Base-by-base conservation (phyloP, 2,329 filamentous ascomycete species). In the Pleoardoris graminearum region DNA sequence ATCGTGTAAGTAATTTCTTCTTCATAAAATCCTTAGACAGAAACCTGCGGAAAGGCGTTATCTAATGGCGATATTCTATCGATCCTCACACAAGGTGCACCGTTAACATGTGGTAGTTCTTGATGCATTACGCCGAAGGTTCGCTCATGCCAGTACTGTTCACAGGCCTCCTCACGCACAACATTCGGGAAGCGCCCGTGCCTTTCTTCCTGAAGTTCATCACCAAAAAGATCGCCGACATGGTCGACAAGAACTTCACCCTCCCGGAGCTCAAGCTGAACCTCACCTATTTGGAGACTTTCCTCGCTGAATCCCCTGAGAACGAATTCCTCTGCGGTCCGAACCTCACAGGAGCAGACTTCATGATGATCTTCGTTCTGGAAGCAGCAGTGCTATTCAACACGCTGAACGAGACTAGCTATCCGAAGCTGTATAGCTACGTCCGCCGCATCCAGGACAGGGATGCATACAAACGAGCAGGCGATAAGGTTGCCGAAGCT, bases 121-220 rank as follows among this genome's bases (percentile, higher is more conserved):
- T 72, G 29, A 83, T 96, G 80, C 88, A 96, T 70, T 97, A 92
- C 72, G 81, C 84, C 4, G 93, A 97, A 75, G 93, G 92, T 10
- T 90, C 84, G 55, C 75, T 97, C 55, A 94, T 95, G 87, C 82
- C 85, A 0, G 77, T 85, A 42, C 71, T 94, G 57, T 74, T 92
- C 1, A 73, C 90, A 55, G 76, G 79, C 12, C 68, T 94, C 14
- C 75, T 96, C 22, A 76, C 88, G 17, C 68, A 44, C 76, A 77
- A 61, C 38, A 75, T 85, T 55, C 63, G 77, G 55, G 76, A 75
- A 19, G 75, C 82, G 0, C 79, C 82, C 7, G 79, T 86, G 0
- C 86, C 86, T 0, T 89, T 89, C 78, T 88, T 89, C 76, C 76
- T 89, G 65, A 85, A 82, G 58, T 85, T 85, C 2, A 78, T 90